Evolutionary conservation across 2,329 filamentous ascomycete genomes (phyloP).

Genomic region (Botrytis deweyae): DNA sequence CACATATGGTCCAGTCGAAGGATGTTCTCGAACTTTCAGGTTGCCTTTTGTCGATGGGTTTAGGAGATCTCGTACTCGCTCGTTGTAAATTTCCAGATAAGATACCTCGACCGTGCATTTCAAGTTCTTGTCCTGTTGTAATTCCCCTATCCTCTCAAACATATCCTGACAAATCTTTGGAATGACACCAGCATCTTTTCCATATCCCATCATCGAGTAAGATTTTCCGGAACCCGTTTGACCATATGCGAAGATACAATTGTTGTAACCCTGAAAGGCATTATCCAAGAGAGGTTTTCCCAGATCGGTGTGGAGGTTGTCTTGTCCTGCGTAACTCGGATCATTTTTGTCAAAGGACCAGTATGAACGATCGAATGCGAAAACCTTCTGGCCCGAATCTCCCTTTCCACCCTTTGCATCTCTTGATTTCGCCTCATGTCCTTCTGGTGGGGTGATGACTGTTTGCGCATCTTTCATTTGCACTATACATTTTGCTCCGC

Average conservation of each 20-base stretch:
- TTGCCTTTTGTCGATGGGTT: slow-evolving; percentile 96
- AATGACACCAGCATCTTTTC: slow-evolving; percentile 91
- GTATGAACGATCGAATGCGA: slow-evolving; percentile 96
- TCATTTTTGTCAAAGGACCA: slow-evolving; percentile 93
- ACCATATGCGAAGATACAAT: slow-evolving; percentile 98
- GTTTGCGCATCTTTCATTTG: slow-evolving; percentile 96
- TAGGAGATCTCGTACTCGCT: slow-evolving; percentile 89
- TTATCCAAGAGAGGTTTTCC: slow-evolving; percentile 92
- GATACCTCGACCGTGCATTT: slow-evolving; percentile 96
- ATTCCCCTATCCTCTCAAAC: slow-evolving; percentile 78
- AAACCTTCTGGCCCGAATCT: slow-evolving; percentile 73
- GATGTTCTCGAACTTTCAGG: slow-evolving; percentile 95
- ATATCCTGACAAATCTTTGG: slow-evolving; percentile 97
- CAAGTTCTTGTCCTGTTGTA: slow-evolving; percentile 71
- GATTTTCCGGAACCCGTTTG: slow-evolving; percentile 98
- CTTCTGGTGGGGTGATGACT: slow-evolving; percentile 71
- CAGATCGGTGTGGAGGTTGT: slow-evolving; percentile 83
- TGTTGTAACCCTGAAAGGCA: slow-evolving; percentile 98
- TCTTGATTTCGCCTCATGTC: slow-evolving; percentile 52
- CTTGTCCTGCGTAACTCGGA: slow-evolving; percentile 82
- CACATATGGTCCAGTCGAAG: slow-evolving; percentile 94
- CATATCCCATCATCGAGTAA: slow-evolving; percentile 99
- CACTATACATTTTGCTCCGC: slow-evolving; percentile 93
- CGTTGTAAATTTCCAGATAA: slow-evolving; percentile 99
- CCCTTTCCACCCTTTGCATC: slow-evolving; percentile 63